Evolutionary conservation across 345 rosid species (phyloP).

Genomic region (Rhizophora apiculata): DNA sequence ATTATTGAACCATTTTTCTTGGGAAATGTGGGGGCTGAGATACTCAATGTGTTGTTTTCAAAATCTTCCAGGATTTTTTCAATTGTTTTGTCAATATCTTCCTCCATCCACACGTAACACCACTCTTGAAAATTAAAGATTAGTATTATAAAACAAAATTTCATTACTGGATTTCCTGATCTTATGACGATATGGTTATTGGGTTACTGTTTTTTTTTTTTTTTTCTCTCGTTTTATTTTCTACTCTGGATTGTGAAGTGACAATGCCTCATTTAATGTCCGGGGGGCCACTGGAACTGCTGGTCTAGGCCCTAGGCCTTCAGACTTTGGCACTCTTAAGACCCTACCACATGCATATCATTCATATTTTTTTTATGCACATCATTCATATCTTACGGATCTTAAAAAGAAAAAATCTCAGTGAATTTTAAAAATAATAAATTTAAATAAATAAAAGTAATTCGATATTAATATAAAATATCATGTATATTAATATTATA

Average conservation of each 20-base stretch:
- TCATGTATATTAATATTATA: too few relatives aligned
- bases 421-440: too few relatives aligned
- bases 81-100: constrained; percentile 6
- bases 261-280: not conserved
- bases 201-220: not conserved
- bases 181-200: not conserved
- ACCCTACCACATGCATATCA: not conserved
- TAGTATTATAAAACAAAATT: not conserved
- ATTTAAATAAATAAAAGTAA: too few relatives aligned
- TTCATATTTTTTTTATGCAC: too few relatives aligned
- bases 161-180: not conserved
- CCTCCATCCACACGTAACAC: not conserved
- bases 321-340: not conserved
- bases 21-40: constrained; percentile 32
- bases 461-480: too few relatives aligned
- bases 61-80: not conserved
- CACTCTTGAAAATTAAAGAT: too few relatives aligned
- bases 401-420: too few relatives aligned
- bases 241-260: not conserved
- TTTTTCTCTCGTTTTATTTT: not conserved
- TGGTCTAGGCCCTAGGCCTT: not conserved
- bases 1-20: constrained; percentile 12
- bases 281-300: constrained; percentile 3
- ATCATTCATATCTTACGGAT: too few relatives aligned
- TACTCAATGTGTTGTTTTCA: not conserved